Evolutionary conservation across 2,329 filamentous ascomycete species (phyloP).

Genomic region (Fusarium metavorans): DNA sequence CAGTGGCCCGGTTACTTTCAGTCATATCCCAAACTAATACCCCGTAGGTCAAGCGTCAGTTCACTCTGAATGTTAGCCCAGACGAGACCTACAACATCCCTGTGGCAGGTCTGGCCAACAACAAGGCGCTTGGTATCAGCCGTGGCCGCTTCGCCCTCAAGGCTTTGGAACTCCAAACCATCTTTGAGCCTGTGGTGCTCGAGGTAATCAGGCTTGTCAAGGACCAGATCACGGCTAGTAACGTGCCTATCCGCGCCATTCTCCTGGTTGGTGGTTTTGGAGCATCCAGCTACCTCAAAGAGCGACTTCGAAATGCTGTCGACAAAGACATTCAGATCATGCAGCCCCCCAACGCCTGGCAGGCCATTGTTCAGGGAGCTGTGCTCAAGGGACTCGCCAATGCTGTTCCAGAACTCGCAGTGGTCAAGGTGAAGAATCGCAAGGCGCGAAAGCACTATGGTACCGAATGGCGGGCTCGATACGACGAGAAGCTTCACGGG

Average conservation of each 20-base stretch:
- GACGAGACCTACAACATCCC: slow-evolving; percentile 53
- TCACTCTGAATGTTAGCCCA: slow-evolving; percentile 46
- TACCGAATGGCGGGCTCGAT: slow-evolving; percentile 49
- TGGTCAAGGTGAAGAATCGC: slow-evolving; percentile 55
- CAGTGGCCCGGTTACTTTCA: not conserved
- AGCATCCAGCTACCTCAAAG: slow-evolving; percentile 58
- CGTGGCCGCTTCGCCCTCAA: slow-evolving; percentile 53
- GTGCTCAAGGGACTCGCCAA: slow-evolving; percentile 61
- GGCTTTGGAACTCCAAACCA: slow-evolving; percentile 53
- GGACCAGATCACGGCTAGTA: slow-evolving; percentile 55
- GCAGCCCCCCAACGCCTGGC: slow-evolving; percentile 61
- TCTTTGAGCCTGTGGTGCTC: slow-evolving; percentile 59
- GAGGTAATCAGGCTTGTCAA: slow-evolving; percentile 58
- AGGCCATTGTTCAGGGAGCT: slow-evolving; percentile 61
- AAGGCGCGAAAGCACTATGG: slow-evolving; percentile 60
- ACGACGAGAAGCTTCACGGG: slow-evolving; percentile 46
- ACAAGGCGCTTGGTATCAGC: slow-evolving; percentile 52
- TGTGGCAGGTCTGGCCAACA: slow-evolving; percentile 56
- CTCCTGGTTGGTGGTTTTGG: slow-evolving; percentile 62
- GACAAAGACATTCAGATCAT: slow-evolving; percentile 54
- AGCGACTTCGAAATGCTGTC: slow-evolving; percentile 52
- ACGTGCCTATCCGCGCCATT: slow-evolving; percentile 54
- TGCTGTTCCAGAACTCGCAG: slow-evolving; percentile 49
- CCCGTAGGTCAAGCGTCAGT: slow-evolving; percentile 51
- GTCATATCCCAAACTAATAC: slow-evolving; percentile 8